Evolutionary conservation across 1,284 basidiomycete species (phyloP).

Genomic region (Rhodotorula sp.): DNA sequence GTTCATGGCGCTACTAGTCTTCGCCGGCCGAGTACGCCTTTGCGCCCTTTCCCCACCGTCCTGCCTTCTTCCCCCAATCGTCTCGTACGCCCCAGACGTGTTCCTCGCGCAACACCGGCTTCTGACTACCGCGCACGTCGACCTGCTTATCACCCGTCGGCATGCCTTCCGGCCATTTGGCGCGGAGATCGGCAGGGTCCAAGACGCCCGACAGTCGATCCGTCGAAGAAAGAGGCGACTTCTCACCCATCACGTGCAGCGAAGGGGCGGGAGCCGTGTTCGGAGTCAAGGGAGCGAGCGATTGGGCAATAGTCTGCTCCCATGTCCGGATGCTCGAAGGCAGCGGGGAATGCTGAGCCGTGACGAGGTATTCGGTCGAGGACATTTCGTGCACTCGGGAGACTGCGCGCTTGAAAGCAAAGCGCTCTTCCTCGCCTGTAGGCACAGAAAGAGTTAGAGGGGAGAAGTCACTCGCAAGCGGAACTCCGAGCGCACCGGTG

Average conservation of each 20-base stretch:
- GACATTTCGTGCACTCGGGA: constrained; percentile 68
- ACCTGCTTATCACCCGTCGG: constrained; percentile 21
- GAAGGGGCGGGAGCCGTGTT: background rate
- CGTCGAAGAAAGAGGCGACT: constrained; percentile 3
- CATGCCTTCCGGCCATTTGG: constrained; percentile 27
- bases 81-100: constrained; percentile 47
- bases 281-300: background rate
- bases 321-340: constrained; percentile 31
- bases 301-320: constrained; percentile 19
- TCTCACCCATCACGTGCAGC: constrained; percentile 23
- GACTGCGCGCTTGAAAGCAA: constrained; percentile 59
- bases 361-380: constrained; percentile 54
- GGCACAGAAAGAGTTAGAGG: constrained; percentile 34
- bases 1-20: background rate
- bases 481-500: constrained; percentile 53
- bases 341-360: constrained; percentile 28
- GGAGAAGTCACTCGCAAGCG: background rate
- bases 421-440: constrained; percentile 53
- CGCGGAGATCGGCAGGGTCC: constrained; percentile 23
- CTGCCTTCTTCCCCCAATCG: constrained; percentile 56
- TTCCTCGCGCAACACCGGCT: constrained; percentile 12
- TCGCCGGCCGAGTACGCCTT: constrained; percentile 36
- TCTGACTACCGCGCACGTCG: constrained; percentile 13
- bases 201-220: constrained; percentile 33
- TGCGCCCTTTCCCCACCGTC: constrained; percentile 53